Evolutionary conservation across 202 grass and related monocot genomes (phyloP).

Genomic region (Hordeum pubiflorum): DNA sequence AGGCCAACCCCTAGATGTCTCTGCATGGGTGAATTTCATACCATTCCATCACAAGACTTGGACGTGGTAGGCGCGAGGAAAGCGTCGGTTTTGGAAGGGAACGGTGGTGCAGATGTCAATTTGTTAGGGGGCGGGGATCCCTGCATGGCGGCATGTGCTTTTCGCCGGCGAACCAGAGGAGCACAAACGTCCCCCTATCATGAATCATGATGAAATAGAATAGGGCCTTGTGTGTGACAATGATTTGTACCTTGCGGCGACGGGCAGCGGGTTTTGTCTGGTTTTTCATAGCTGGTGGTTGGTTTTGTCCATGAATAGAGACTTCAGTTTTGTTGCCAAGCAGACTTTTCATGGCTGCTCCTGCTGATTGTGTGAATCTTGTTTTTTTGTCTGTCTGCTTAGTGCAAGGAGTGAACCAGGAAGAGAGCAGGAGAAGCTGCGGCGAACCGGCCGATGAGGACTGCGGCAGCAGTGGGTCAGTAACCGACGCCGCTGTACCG

Average conservation of each 20-base stretch:
- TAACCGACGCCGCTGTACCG: not conserved
- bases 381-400: not conserved
- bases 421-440: slow-evolving; percentile 4
- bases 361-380: slow-evolving; percentile 18
- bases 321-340: not conserved
- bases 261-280: slow-evolving; percentile 19
- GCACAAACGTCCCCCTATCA: not conserved
- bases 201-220: not conserved
- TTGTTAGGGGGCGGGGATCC: not conserved
- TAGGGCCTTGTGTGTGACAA: slow-evolving; percentile 1
- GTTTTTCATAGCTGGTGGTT: slow-evolving; percentile 21
- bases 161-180: slow-evolving; percentile 16
- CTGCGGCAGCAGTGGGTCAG: not conserved
- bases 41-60: not conserved
- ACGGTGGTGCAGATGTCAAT: slow-evolving; percentile 35
- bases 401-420: slow-evolving; percentile 30
- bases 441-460: slow-evolving; percentile 3
- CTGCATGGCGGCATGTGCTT: slow-evolving; percentile 30
- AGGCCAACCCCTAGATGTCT: not conserved
- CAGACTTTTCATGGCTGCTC: not conserved
- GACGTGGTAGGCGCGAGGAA: slow-evolving; percentile 9
- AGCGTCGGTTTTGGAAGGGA: slow-evolving; percentile 26
- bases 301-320: slow-evolving; percentile 7
- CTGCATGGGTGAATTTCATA: not conserved
- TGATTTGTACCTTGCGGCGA: slow-evolving; percentile 30